Evolutionary conservation across 2,329 filamentous ascomycete genomes (phyloP).

Genomic region (Cladophialophora yegresii): DNA sequence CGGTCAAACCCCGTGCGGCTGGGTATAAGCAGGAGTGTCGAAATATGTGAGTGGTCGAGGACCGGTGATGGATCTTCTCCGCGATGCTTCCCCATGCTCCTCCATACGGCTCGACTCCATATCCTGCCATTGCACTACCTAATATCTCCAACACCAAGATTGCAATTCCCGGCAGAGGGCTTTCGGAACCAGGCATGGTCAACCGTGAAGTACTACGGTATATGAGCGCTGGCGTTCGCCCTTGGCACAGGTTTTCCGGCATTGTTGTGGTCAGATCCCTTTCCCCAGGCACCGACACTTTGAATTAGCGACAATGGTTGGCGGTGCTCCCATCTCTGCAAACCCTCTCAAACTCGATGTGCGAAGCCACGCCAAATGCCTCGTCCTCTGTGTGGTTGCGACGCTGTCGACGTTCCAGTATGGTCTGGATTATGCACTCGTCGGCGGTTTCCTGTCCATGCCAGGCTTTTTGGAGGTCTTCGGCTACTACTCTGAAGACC

Average conservation of each 20-base stretch:
- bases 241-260: neutral
- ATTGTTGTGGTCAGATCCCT: neutral
- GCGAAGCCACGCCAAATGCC: constrained; percentile 47
- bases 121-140: neutral
- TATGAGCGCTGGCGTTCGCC: neutral
- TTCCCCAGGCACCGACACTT: neutral
- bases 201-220: neutral
- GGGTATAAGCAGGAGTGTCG: neutral
- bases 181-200: neutral
- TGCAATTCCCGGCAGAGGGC: neutral
- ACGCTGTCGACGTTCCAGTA: constrained; percentile 57
- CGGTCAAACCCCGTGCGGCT: constrained; percentile 16
- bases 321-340: constrained; percentile 24
- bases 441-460: constrained; percentile 54
- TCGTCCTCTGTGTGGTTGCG: constrained; percentile 51
- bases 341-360: constrained; percentile 31
- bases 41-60: neutral
- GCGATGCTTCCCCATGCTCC: constrained; percentile 8
- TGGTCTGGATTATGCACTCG: constrained; percentile 50
- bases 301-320: constrained; percentile 19
- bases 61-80: constrained; percentile 4
- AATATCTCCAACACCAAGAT: neutral
- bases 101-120: neutral
- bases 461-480: constrained; percentile 56
- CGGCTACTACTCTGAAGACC: constrained; percentile 50